These are phyloP conservation scores for Striga hermonthica DNA, from an alignment of 305 asterid genomes.

Conservation along the genomic window DNA sequence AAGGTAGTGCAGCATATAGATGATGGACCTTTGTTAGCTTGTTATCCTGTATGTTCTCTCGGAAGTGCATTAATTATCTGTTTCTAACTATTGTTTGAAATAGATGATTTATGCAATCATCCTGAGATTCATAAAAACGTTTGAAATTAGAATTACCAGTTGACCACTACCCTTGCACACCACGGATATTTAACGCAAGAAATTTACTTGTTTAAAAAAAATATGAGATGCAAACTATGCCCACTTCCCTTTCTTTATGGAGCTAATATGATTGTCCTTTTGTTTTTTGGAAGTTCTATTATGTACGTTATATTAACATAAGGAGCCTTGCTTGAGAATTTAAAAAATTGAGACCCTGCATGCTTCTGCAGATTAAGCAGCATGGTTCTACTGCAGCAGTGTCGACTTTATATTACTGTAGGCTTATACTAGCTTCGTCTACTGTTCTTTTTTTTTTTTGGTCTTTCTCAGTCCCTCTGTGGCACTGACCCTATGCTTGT, in stretches of 20 bases:
- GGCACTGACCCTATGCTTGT: slow-evolving; percentile 90
- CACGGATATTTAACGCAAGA: slow-evolving; percentile 2
- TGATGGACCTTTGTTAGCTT: slow-evolving; percentile 16
- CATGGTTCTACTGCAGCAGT: slow-evolving; percentile 29
- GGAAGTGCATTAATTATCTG: neutral
- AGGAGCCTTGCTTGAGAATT: slow-evolving; percentile 15
- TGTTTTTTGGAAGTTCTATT: neutral
- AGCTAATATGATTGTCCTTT: slow-evolving; percentile 9
- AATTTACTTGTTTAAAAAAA: slow-evolving; percentile 15
- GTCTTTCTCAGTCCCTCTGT: slow-evolving; percentile 76
- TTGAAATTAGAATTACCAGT: slow-evolving; percentile 19
- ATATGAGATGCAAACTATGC: slow-evolving; percentile 21
- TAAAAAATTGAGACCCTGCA: slow-evolving; percentile 16
- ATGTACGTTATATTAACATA: too few relatives aligned
- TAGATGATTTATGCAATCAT: neutral
- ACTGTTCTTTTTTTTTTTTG: slow-evolving; percentile 15
- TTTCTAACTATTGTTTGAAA: neutral
- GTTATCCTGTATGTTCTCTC: slow-evolving; percentile 25
- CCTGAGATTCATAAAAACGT: slow-evolving; percentile 11
- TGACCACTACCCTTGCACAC: slow-evolving; percentile 16
- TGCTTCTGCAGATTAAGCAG: slow-evolving; percentile 20
- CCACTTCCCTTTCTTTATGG: slow-evolving; percentile 13
- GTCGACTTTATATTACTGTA: slow-evolving; percentile 23
- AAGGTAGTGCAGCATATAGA: slow-evolving; percentile 18
- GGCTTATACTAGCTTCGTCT: slow-evolving; percentile 7